Conservation (phyloP, 352 stramenopile species). For the Phytophthora tentaculata region DNA sequence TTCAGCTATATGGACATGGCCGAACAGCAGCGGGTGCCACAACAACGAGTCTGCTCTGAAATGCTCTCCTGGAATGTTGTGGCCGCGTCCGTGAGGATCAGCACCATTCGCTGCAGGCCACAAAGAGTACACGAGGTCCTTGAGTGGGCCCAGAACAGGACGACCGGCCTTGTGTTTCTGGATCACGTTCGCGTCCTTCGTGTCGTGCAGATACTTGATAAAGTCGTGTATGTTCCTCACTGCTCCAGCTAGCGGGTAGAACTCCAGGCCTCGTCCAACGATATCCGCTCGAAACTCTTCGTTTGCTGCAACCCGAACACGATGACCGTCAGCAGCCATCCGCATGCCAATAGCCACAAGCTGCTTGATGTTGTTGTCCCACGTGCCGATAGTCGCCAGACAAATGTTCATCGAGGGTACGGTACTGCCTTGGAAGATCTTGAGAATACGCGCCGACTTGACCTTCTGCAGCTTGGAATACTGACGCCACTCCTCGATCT, state of each 20-base stretch:
- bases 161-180: conserved; percentile 32
- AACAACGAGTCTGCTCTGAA: conserved; percentile 57
- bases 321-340: conserved; percentile 73
- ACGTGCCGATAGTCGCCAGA: conserved; percentile 50
- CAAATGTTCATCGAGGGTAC: conserved; percentile 55
- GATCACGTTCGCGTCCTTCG: conserved; percentile 35
- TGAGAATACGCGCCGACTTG: conserved; percentile 30
- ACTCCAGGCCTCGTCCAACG: conserved; percentile 48
- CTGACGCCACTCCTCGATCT: conserved; percentile 31
- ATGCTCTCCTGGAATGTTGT: conserved; percentile 37
- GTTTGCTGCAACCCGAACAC: conserved; percentile 83
- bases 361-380: conserved; percentile 63
- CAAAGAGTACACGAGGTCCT: conserved; percentile 46
- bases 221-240: conserved; percentile 41
- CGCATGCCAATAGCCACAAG: conserved; percentile 64
- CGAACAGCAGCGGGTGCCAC: conserved; percentile 47
- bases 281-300: conserved; percentile 67
- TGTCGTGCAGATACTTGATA: conserved; percentile 43
- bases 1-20: conserved; percentile 47
- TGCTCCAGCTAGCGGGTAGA: conserved; percentile 48
- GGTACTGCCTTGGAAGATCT: conserved; percentile 18
- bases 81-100: conserved; percentile 35
- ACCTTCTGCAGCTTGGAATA: conserved; percentile 35
- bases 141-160: conserved; percentile 31
- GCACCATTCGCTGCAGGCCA: conserved; percentile 37